These are phyloP conservation scores for Trifolium fragiferum DNA, from an alignment of 306 rosid genomes.

Conservation along the genomic window DNA sequence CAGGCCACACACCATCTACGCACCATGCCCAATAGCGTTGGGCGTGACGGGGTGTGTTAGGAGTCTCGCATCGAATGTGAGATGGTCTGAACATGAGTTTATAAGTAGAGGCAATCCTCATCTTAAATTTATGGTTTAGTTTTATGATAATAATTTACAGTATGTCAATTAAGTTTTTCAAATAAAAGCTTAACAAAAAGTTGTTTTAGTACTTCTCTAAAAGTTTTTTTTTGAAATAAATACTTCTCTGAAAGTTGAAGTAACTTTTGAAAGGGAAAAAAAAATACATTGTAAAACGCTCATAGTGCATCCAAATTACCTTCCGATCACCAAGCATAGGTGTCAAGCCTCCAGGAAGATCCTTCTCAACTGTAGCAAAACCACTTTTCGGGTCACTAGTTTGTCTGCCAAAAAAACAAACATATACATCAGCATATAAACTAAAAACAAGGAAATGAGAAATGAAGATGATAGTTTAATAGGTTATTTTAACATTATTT, in stretches of 20 bases:
- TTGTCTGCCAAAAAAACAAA: slow-evolving; percentile 65
- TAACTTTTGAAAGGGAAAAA: not conserved
- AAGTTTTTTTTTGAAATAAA: too few species aligned
- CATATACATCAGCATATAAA: slow-evolving; percentile 18
- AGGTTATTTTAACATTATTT: not conserved
- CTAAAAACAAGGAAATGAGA: slow-evolving; percentile 13
- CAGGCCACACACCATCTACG: too few species aligned
- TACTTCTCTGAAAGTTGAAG: not conserved
- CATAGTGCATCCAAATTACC: slow-evolving; percentile 52
- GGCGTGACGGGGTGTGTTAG: too few species aligned
- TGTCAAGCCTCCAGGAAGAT: slow-evolving; percentile 93
- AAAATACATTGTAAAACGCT: not conserved
- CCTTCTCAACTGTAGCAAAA: slow-evolving; percentile 97
- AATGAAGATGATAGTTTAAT: slow-evolving; percentile 1
- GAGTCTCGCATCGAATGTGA: too few species aligned
- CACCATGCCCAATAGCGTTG: too few species aligned
- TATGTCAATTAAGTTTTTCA: not conserved
- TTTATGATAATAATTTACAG: not conserved
- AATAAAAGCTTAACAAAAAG: not conserved
- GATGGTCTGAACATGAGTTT: too few species aligned
- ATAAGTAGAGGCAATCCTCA: too few species aligned
- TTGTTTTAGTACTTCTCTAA: slow-evolving; percentile 4
- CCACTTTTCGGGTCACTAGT: slow-evolving; percentile 96
- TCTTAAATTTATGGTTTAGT: not conserved
- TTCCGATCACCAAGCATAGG: slow-evolving; percentile 98